Evolutionary conservation across 1,139 yeast genomes (phyloP), one percentile per base, ranked within the genome.

Genomic region (Hyphopichia burtonii): DNA sequence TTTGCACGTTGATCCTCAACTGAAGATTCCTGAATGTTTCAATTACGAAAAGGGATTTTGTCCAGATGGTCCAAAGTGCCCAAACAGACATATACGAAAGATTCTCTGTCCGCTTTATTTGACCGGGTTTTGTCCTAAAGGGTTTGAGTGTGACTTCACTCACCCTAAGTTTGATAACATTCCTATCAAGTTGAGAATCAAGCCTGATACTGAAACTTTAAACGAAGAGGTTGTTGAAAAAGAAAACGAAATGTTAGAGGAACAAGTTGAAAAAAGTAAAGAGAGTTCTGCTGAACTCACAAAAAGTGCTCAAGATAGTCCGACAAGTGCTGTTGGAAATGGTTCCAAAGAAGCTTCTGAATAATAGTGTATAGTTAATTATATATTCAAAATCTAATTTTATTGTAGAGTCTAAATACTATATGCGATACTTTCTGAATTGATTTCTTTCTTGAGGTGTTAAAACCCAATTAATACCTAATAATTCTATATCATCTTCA

Each of bases 101-200:
- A 76, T 76, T 11, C 64, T 89, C 53, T 94, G 99, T 65, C 91
- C 87, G n/a, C 67, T 83, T 44, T 94, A 82, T 62, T 59, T 94
- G 42, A 81, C 93, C 1, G 99, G 99, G 5, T 93, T 94, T 59
- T 94, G 99, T 66, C 99, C 98, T 4, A 75, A 74, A 56, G 86
- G 86, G 3, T 73, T 72, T 17, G 81, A 74, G 44, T 80, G 85
- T 66, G 84, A 78, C 51, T 67, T 60, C 52, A 68, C 74, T 28
- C 86, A 81, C 66, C 86, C 86, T 0, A 73, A 71, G 49, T 81
- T 79, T 51, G 80, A 78, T 22, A n/a, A n/a, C n/a, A 61, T 75
- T 19, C 68, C 70, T 12, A 76, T 72, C 20, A 71, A 71, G 46
- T 63, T 79, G 57, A 71, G 74, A 54, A 78, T 80, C 15, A 66